phyloP scores from a whole-genome alignment of 2,329 filamentous ascomycete genomes.

The Rhinocladiella mackenziei region DNA sequence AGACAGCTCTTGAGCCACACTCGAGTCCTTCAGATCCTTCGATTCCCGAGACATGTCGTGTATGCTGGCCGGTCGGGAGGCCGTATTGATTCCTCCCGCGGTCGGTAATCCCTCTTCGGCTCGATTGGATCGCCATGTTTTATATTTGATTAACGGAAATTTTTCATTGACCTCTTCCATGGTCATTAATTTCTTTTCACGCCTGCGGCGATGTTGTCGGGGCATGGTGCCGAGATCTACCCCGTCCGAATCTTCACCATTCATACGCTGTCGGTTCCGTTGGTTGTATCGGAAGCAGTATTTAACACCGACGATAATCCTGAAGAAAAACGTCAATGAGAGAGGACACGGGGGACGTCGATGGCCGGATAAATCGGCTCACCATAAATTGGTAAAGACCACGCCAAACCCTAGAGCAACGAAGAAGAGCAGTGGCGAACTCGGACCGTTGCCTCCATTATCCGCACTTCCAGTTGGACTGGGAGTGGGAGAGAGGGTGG shows the following conservation, averaged over 20 bases:
- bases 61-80: conserved; percentile 61
- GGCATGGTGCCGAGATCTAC: conserved; percentile 86
- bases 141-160: conserved; percentile 95
- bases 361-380: conserved; percentile 43
- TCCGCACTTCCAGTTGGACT: conserved; percentile 29
- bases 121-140: conserved; percentile 81
- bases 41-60: conserved; percentile 46
- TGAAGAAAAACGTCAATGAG: conserved; percentile 38
- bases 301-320: conserved; percentile 99
- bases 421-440: conserved; percentile 80
- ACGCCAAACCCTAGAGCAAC: conserved; percentile 95
- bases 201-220: conserved; percentile 74
- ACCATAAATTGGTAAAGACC: conserved; percentile 98
- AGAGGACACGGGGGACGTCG: not conserved
- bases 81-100: conserved; percentile 70
- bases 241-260: conserved; percentile 76
- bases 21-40: conserved; percentile 15
- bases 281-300: conserved; percentile 99
- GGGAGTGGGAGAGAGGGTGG: conserved; percentile 25
- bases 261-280: conserved; percentile 73
- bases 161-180: conserved; percentile 99
- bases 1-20: conserved; percentile 15
- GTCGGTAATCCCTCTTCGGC: conserved; percentile 80
- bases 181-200: conserved; percentile 98
- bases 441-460: conserved; percentile 47